Evolutionary conservation across 305 asterid genomes (phyloP).

Genomic region (Ruellia speciosa): DNA sequence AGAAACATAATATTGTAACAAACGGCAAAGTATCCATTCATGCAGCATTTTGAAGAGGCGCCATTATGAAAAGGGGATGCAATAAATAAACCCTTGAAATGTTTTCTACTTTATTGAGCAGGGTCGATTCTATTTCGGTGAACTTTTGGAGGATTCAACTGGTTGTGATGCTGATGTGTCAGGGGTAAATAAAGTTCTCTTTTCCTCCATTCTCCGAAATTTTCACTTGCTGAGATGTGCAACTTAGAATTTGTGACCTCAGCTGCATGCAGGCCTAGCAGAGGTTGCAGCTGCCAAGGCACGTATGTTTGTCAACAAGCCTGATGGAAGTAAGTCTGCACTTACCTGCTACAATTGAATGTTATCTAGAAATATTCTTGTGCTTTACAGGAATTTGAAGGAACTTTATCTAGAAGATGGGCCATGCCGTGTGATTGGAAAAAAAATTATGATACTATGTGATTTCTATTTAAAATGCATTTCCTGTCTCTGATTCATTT

Average conservation of each 20-base stretch:
- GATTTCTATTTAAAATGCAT: too few relatives aligned
- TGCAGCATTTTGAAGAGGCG: too few relatives aligned
- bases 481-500: too few relatives aligned
- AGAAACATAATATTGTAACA: background rate
- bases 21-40: background rate
- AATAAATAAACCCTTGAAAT: background rate
- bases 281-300: constrained; percentile 99
- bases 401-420: background rate
- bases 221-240: constrained; percentile 21
- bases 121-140: constrained; percentile 98
- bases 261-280: constrained; percentile 95
- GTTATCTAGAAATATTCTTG: background rate
- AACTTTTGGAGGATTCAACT: constrained; percentile 45
- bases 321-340: constrained; percentile 83
- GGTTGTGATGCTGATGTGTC: constrained; percentile 82
- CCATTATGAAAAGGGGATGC: background rate
- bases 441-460: background rate
- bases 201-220: constrained; percentile 8
- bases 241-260: constrained; percentile 36
- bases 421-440: background rate
- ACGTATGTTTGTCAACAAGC: constrained; percentile 93
- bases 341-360: background rate
- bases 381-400: background rate
- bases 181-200: constrained; percentile 43
- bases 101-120: constrained; percentile 23